phyloP scores from a whole-genome alignment of 148 eudicot species.

The Amaranthus palmeri region DNA sequence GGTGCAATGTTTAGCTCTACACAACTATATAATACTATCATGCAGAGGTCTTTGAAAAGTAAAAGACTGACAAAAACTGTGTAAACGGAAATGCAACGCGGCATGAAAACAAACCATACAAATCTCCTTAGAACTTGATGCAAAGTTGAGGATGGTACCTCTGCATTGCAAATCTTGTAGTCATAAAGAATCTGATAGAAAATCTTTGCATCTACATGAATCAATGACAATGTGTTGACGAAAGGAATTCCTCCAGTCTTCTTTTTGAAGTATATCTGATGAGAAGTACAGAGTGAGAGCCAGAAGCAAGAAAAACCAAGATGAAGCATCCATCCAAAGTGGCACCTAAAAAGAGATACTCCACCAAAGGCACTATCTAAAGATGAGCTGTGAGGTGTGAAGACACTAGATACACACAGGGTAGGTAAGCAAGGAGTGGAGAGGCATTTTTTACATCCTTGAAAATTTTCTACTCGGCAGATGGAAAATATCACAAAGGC shows the following conservation, averaged over 20 bases:
- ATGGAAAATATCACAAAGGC: too few relatives aligned
- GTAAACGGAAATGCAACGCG: background rate
- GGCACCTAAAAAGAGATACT: background rate
- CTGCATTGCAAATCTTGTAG: constrained; percentile 98
- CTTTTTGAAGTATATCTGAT: constrained; percentile 92
- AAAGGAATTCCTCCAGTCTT: constrained; percentile 98
- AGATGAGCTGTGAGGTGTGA: background rate
- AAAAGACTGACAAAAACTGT: background rate
- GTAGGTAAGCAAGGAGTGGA: background rate
- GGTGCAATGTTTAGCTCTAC: background rate
- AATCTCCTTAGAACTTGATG: background rate
- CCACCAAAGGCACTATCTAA: constrained; percentile 1
- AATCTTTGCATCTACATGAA: constrained; percentile 97
- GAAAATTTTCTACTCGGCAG: too few relatives aligned
- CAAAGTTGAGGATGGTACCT: constrained; percentile 44
- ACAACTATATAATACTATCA: background rate
- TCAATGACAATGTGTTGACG: constrained; percentile 75
- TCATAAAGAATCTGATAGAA: constrained; percentile 98
- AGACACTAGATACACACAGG: background rate
- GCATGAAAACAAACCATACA: background rate
- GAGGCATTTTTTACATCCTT: too few relatives aligned
- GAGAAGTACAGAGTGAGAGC: constrained; percentile 17
- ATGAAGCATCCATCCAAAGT: background rate
- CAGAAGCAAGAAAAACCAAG: constrained; percentile 12
- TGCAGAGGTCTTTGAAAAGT: too few relatives aligned